Evolutionary conservation across 176 grass and related monocot species (phyloP).

Genomic region (Bothriochloa decipiens): DNA sequence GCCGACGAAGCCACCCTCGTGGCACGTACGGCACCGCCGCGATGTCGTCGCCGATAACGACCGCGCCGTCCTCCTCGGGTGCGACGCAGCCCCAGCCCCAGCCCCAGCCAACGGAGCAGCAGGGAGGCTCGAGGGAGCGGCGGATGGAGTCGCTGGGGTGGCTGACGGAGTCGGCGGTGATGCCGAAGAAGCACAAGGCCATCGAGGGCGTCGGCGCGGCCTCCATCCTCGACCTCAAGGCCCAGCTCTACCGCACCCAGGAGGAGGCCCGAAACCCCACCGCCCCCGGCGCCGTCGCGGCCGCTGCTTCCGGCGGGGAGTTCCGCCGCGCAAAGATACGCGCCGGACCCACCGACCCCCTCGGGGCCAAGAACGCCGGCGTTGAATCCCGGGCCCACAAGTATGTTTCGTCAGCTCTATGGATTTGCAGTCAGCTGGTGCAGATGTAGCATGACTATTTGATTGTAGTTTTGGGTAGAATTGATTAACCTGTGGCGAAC

Average conservation of each 20-base stretch:
- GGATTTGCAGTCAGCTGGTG: too few relatives aligned
- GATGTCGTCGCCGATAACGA: constrained; percentile 47
- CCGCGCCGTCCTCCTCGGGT: constrained; percentile 15
- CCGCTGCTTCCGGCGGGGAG: constrained; percentile 48
- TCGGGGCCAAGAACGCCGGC: constrained; percentile 80
- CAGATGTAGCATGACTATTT: not conserved
- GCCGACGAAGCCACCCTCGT: constrained; percentile 1
- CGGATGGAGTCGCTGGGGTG: constrained; percentile 92
- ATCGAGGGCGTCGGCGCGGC: constrained; percentile 93
- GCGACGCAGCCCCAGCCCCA: not conserved
- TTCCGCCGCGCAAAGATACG: constrained; percentile 74
- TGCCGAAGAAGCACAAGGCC: constrained; percentile 97
- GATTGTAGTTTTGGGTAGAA: not conserved
- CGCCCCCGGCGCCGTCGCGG: constrained; percentile 41
- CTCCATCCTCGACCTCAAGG: constrained; percentile 95
- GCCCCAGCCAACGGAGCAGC: constrained; percentile 10
- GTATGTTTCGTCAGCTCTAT: constrained; percentile 36
- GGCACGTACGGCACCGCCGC: constrained; percentile 1
- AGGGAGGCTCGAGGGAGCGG: constrained; percentile 38
- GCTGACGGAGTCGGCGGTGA: constrained; percentile 92
- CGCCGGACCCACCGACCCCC: constrained; percentile 47
- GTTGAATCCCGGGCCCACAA: constrained; percentile 70
- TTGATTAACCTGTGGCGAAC: not conserved
- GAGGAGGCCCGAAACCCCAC: constrained; percentile 73
- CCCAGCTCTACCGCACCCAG: constrained; percentile 88